phyloP scores from a whole-genome alignment of 495 filamentous ascomycete genomes.

The Endocarpon pusillum region DNA sequence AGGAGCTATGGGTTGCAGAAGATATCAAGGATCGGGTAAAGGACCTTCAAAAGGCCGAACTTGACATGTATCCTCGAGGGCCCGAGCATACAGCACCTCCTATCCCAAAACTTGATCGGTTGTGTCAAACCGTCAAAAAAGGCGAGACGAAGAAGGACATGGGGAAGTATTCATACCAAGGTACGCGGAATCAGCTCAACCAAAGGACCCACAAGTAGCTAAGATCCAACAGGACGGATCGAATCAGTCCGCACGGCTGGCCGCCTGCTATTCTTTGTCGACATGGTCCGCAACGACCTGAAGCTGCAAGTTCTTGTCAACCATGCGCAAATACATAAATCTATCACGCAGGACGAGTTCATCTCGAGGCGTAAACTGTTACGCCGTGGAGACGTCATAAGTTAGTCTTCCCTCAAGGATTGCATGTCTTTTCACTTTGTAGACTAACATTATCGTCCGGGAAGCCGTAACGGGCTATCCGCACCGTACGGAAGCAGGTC shows the following conservation, averaged over 20 bases:
- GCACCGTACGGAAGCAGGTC: conserved; percentile 51
- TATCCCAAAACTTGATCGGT: no score
- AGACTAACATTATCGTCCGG: conserved; percentile 8
- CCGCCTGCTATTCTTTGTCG: conserved; percentile 68
- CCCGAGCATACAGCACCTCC: no score
- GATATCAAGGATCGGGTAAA: conserved; percentile 31
- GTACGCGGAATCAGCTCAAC: no score
- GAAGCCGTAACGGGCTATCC: conserved; percentile 55
- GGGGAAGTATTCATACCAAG: no score
- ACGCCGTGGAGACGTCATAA: not conserved
- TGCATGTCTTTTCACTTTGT: no score
- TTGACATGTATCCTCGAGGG: conserved; percentile 39
- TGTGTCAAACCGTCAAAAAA: no score
- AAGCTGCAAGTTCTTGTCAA: conserved; percentile 61
- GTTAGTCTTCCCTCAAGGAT: no score
- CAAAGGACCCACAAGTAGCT: conserved; percentile 33
- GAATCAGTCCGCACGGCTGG: conserved; percentile 38
- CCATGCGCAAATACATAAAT: conserved; percentile 28
- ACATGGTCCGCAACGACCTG: conserved; percentile 52
- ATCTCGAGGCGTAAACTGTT: conserved; percentile 1
- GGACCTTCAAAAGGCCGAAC: conserved; percentile 25
- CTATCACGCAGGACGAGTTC: not conserved
- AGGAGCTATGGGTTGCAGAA: no score
- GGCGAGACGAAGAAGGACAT: no score
- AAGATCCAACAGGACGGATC: no score